These are phyloP conservation scores for Xylaria sp. DNA, from an alignment of 2,329 filamentous ascomycete genomes.

Conservation along the genomic window DNA sequence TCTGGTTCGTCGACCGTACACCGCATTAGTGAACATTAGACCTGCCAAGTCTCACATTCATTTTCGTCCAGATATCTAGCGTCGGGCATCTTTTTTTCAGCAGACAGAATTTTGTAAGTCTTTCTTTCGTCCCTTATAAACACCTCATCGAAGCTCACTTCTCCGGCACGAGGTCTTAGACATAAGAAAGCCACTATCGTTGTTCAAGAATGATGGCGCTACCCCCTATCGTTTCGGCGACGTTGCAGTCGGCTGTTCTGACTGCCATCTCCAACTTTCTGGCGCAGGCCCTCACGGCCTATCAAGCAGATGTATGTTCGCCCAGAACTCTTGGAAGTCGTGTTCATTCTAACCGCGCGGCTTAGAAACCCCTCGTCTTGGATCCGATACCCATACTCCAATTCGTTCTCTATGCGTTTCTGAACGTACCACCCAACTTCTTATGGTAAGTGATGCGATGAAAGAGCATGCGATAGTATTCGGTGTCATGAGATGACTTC, in stretches of 20 bases:
- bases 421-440: conserved; percentile 78
- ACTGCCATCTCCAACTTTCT: conserved; percentile 65
- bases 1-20: not conserved
- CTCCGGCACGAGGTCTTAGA: no score
- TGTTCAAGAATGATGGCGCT: conserved; percentile 30
- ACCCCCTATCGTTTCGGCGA: conserved; percentile 53
- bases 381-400: conserved; percentile 66
- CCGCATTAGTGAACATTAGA: not conserved
- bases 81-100: not conserved
- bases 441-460: no score
- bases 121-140: not conserved
- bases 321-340: not conserved
- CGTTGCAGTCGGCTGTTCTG: conserved; percentile 60
- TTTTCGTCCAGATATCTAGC: not conserved
- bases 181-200: not conserved
- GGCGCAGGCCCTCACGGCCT: conserved; percentile 64
- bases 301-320: conserved; percentile 50
- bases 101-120: not conserved
- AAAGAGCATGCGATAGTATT: no score
- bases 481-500: not conserved
- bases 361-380: conserved; percentile 55
- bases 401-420: conserved; percentile 67
- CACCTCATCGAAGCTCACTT: not conserved
- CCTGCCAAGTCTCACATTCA: not conserved
- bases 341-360: conserved; percentile 7